Conservation (phyloP, 2,329 filamentous ascomycete genomes). For the Lecanicillium sp. region DNA sequence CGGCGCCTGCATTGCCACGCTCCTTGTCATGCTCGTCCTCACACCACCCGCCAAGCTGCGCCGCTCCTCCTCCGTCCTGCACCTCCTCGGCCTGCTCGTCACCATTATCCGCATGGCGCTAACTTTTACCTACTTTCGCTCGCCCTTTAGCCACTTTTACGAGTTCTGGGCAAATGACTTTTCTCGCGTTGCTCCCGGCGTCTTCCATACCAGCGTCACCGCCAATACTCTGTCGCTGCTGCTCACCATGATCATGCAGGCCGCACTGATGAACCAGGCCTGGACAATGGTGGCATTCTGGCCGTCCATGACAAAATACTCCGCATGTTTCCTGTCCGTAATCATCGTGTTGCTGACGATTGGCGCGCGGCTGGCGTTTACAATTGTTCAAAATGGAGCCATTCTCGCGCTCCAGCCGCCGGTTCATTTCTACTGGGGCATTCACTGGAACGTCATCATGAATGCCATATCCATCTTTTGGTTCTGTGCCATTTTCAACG, state of each 20-base stretch:
- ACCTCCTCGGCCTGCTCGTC: constrained; percentile 49
- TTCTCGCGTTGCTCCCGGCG: constrained; percentile 31
- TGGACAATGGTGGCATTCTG: constrained; percentile 45
- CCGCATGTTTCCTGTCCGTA: constrained; percentile 22
- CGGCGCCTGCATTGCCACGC: constrained; percentile 56
- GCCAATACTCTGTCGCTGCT: constrained; percentile 34
- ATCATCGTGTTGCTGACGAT: constrained; percentile 24
- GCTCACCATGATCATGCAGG: constrained; percentile 35
- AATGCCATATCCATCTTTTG: constrained; percentile 37
- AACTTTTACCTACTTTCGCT: constrained; percentile 50
- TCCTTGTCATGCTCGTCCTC: constrained; percentile 57
- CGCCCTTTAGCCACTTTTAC: constrained; percentile 54
- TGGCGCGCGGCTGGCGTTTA: constrained; percentile 23
- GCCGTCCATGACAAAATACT: constrained; percentile 25
- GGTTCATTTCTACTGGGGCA: constrained; percentile 25
- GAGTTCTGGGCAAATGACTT: constrained; percentile 47
- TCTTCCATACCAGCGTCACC: constrained; percentile 28
- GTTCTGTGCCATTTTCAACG: constrained; percentile 49
- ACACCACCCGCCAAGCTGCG: constrained; percentile 57
- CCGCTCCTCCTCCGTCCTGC: constrained; percentile 58
- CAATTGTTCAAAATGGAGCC: constrained; percentile 26
- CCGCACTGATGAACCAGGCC: constrained; percentile 42
- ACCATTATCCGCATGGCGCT: constrained; percentile 53
- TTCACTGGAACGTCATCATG: constrained; percentile 28
- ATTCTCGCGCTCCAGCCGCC: constrained; percentile 18